Evolutionary conservation across 176 grass and related monocot species (phyloP).

Genomic region (Poa annua): DNA sequence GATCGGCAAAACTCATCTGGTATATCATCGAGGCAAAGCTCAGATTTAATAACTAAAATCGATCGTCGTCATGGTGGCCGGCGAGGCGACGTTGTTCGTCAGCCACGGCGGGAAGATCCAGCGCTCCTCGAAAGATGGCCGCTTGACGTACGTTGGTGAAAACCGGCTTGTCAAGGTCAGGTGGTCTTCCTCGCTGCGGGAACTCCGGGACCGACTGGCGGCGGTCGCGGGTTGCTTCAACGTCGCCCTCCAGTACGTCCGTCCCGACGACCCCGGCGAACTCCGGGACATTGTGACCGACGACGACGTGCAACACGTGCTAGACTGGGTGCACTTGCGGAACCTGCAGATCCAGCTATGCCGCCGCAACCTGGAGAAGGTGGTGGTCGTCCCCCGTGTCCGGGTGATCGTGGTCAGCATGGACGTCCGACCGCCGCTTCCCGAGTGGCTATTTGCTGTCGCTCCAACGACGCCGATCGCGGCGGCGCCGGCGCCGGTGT

Average conservation of each 20-base stretch:
- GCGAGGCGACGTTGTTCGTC: neutral
- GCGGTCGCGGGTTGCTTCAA: neutral
- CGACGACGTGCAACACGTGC: neutral
- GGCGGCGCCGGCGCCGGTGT: neutral
- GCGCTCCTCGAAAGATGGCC: neutral
- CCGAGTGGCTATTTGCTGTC: neutral
- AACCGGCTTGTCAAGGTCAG: neutral
- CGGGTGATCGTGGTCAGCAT: slow-evolving; percentile 6
- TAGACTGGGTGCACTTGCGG: neutral
- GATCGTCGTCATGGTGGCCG: neutral
- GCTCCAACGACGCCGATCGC: neutral
- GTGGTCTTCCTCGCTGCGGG: neutral
- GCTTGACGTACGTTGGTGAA: neutral
- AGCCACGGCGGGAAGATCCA: slow-evolving; percentile 12
- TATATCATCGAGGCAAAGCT: neutral
- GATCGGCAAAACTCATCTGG: neutral
- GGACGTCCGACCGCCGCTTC: neutral
- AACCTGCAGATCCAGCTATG: neutral
- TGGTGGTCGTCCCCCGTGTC: neutral
- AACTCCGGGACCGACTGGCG: neutral
- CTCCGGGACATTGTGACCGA: neutral
- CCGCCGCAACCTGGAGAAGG: neutral
- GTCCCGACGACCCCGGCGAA: neutral
- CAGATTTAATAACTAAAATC: neutral
- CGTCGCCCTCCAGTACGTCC: neutral